Evolutionary conservation across 805 yeast species (phyloP).

Genomic region (Kuraishia capsulata): DNA sequence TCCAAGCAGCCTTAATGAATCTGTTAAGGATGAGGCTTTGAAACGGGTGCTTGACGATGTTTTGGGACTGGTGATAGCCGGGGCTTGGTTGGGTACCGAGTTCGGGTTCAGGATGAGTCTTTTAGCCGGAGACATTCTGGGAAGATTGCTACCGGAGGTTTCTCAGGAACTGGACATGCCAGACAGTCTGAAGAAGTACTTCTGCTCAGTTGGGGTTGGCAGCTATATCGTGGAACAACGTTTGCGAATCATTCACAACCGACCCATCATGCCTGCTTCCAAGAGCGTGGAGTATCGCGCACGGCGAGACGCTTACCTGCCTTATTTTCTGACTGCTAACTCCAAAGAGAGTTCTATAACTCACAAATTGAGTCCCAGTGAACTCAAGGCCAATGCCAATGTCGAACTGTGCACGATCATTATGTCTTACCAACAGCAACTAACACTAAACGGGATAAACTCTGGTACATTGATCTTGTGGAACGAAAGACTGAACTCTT

Average conservation of each 20-base stretch:
- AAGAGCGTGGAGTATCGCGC: background rate
- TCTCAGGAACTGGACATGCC: background rate
- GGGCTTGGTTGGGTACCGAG: constrained; percentile 2
- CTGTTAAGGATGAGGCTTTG: background rate
- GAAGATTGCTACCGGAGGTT: background rate
- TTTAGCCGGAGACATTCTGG: background rate
- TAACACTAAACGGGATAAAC: background rate
- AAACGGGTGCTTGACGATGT: background rate
- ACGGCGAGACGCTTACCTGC: background rate
- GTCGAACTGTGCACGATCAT: constrained; percentile 1
- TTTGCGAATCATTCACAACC: background rate
- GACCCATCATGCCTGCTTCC: background rate
- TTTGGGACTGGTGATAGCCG: background rate
- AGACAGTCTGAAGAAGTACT: background rate
- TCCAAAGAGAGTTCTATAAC: background rate
- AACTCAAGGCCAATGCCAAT: constrained; percentile 1
- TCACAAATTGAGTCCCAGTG: background rate
- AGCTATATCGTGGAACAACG: constrained; percentile 1
- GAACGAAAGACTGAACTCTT: constrained; percentile 1
- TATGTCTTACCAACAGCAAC: background rate
- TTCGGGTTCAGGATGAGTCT: constrained; percentile 1
- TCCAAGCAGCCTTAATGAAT: background rate
- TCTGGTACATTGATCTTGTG: background rate
- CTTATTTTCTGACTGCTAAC: background rate
- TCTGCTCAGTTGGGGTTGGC: constrained; percentile 1